Conservation (phyloP, 345 rosid species). For the Populus euphratica region DNA sequence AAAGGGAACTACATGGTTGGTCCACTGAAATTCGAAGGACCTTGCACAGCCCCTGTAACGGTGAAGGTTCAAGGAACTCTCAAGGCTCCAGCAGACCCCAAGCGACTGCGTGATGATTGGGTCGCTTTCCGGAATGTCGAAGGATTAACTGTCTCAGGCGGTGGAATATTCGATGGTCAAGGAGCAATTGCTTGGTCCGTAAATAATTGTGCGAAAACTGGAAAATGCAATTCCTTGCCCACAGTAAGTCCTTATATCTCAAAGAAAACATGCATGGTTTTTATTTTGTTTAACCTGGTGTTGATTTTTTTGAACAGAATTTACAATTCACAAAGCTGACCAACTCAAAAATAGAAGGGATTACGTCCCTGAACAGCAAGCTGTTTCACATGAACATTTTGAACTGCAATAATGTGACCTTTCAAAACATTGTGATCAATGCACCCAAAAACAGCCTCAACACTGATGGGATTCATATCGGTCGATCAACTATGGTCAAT, state of each 20-base stretch:
- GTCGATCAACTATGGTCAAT: constrained; percentile 31
- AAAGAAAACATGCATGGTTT: not conserved
- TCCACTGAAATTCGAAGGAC: constrained; percentile 14
- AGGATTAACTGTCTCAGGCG: constrained; percentile 21
- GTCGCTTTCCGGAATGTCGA: constrained; percentile 8
- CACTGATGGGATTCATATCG: constrained; percentile 60
- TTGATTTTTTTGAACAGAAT: constrained; percentile 9
- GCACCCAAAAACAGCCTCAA: constrained; percentile 48
- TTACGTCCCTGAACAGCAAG: constrained; percentile 47
- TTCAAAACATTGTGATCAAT: constrained; percentile 15
- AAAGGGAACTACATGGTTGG: constrained; percentile 9
- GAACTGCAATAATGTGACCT: constrained; percentile 37
- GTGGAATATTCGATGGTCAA: constrained; percentile 46
- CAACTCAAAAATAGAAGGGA: constrained; percentile 18
- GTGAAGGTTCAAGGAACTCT: constrained; percentile 23
- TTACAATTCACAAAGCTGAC: not conserved
- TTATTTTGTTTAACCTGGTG: not conserved
- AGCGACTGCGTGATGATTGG: constrained; percentile 2
- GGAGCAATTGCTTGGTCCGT: constrained; percentile 38
- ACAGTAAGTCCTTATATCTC: constrained; percentile 17
- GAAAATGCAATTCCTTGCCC: constrained; percentile 32
- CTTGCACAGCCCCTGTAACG: constrained; percentile 34
- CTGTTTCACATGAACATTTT: constrained; percentile 41
- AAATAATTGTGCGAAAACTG: constrained; percentile 23
- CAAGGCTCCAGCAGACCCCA: constrained; percentile 15